Conservation (phyloP, 176 grass and related monocot species). For the Carex scoparia region DNA sequence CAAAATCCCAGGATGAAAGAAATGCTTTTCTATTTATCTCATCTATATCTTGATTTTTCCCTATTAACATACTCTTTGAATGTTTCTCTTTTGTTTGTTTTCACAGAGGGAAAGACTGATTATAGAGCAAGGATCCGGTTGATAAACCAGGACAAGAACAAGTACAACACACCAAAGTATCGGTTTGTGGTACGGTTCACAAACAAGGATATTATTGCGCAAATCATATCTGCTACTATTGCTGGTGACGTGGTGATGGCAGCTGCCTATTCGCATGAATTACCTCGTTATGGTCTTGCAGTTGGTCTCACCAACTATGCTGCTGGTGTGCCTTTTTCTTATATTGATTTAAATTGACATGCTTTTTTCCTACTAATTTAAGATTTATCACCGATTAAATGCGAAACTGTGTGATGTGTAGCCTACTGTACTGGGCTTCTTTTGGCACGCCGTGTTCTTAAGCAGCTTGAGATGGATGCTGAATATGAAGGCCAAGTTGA, state of each 20-base stretch:
- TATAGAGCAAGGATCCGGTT: constrained; percentile 62
- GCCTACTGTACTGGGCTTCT: constrained; percentile 66
- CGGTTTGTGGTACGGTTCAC: constrained; percentile 62
- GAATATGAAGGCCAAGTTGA: constrained; percentile 59
- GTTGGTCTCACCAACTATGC: constrained; percentile 71
- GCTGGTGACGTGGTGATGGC: constrained; percentile 50
- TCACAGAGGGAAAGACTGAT: constrained; percentile 57
- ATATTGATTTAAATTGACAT: not conserved
- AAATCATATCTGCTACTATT: constrained; percentile 54
- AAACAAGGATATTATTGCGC: constrained; percentile 52
- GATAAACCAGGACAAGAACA: constrained; percentile 71
- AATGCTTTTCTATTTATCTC: not conserved
- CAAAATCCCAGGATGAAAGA: too few relatives aligned
- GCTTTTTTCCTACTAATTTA: not conserved
- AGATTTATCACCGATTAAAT: not conserved
- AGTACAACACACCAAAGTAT: constrained; percentile 62
- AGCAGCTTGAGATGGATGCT: constrained; percentile 41
- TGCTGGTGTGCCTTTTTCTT: constrained; percentile 28
- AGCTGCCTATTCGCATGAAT: constrained; percentile 55
- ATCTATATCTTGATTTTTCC: not conserved
- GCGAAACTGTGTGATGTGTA: constrained; percentile 11
- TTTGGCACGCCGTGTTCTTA: constrained; percentile 59
- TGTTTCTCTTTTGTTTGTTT: not conserved
- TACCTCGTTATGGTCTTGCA: constrained; percentile 58
- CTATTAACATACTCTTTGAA: too few relatives aligned